A percentile compares a stretch with the other conserved stretches of the same genome.
These are phyloP conservation scores for Porpolomopsis calyptriformis DNA, from an alignment of 768 basidiomycete species.

Conservation along the genomic window DNA sequence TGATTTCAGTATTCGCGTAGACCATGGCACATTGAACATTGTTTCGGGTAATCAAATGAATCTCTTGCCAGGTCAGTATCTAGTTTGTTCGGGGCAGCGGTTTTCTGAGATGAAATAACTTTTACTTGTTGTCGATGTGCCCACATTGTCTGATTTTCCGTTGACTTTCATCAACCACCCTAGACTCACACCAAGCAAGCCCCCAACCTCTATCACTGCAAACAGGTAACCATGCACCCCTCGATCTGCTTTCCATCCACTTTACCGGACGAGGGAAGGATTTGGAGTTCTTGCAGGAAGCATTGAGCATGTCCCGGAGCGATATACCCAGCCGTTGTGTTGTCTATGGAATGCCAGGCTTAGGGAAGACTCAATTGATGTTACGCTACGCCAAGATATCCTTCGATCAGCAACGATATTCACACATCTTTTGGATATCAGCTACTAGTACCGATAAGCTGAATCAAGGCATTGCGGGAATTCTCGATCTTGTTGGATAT, in stretches of 20 bases:
- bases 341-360: not conserved
- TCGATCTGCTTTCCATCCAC: not conserved
- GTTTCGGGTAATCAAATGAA: no score
- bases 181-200: no score
- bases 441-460: conserved; percentile 3
- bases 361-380: not conserved
- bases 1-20: no score
- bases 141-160: no score
- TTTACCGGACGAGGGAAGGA: conserved; percentile 3
- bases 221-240: no score
- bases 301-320: not conserved
- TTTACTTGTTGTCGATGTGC: no score
- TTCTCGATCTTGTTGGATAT: conserved; percentile 1
- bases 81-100: no score
- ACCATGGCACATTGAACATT: no score
- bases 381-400: not conserved
- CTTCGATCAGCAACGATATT: not conserved
- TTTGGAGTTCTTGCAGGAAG: not conserved
- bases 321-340: not conserved
- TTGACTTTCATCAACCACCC: no score
- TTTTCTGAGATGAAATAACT: no score
- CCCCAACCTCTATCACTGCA: no score
- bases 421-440: conserved; percentile 1
- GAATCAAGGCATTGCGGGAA: not conserved
- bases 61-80: no score